Evolutionary conservation across 352 stramenopile genomes (phyloP).

Genomic region (Pythium biforme): DNA sequence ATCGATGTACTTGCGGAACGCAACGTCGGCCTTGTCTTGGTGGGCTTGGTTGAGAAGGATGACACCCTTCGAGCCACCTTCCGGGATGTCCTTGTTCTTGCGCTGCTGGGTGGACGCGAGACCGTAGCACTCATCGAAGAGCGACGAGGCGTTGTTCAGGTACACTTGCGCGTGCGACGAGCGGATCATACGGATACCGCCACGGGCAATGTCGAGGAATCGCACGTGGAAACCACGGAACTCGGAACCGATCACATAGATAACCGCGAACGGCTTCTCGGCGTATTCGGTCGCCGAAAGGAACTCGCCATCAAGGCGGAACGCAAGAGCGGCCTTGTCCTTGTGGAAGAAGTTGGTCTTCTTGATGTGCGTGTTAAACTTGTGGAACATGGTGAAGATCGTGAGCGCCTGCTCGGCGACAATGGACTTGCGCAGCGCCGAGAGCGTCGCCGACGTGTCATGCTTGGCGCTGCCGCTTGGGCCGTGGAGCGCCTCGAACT

Average conservation of each 20-base stretch:
- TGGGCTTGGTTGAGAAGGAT: constrained; percentile 93
- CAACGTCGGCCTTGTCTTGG: constrained; percentile 81
- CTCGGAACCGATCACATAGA: constrained; percentile 94
- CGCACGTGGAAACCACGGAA: constrained; percentile 98
- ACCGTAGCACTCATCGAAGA: constrained; percentile 97
- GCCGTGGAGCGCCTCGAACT: constrained; percentile 75
- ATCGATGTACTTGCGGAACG: constrained; percentile 97
- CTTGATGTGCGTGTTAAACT: constrained; percentile 78
- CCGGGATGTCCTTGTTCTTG: constrained; percentile 99
- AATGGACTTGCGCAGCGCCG: constrained; percentile 68
- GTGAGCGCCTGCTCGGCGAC: constrained; percentile 69
- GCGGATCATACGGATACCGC: constrained; percentile 92
- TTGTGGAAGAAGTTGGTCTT: constrained; percentile 88
- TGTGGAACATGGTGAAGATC: constrained; percentile 83
- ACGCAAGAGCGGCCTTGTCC: constrained; percentile 71
- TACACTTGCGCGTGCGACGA: constrained; percentile 89
- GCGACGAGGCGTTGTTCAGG: constrained; percentile 85
- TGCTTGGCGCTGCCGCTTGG: constrained; percentile 35
- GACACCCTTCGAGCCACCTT: constrained; percentile 97
- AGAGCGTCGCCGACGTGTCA: constrained; percentile 57
- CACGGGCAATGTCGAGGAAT: constrained; percentile 96
- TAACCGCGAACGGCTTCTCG: constrained; percentile 91
- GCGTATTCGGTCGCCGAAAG: constrained; percentile 70
- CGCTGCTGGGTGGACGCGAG: constrained; percentile 96
- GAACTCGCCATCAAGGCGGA: constrained; percentile 77